Percentiles rank a stretch among this genome's conserved stretches.
phyloP scores from a whole-genome alignment of 352 stramenopile genomes.

The Pythium monospermum region DNA sequence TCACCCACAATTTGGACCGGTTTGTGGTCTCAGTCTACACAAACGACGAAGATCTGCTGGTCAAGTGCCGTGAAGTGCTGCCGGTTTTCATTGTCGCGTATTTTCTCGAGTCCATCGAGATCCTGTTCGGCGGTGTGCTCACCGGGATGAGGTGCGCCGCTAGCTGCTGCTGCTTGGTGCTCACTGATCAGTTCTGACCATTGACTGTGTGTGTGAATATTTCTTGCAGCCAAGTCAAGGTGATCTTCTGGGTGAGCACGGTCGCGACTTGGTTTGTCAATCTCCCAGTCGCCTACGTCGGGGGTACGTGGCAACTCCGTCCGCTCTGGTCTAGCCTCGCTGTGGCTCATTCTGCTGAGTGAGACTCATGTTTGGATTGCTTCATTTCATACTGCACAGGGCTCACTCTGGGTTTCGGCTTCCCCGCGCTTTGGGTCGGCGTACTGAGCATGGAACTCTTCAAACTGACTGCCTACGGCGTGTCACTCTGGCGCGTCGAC shows the following conservation, averaged over 20 bases:
- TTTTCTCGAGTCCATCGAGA: slow-evolving; percentile 58
- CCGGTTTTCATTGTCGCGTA: slow-evolving; percentile 58
- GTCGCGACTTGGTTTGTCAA: slow-evolving; percentile 66
- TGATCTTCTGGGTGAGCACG: slow-evolving; percentile 58
- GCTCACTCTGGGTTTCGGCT: slow-evolving; percentile 47
- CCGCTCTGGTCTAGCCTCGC: no score
- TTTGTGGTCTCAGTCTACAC: slow-evolving; percentile 59
- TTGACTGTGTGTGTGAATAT: background rate
- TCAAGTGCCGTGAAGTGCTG: slow-evolving; percentile 43
- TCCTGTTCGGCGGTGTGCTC: slow-evolving; percentile 47
- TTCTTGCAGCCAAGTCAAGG: slow-evolving; percentile 39
- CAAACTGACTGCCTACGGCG: slow-evolving; percentile 47
- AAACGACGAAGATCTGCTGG: slow-evolving; percentile 41
- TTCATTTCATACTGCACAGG: slow-evolving; percentile 7
- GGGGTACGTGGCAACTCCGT: slow-evolving; percentile 17
- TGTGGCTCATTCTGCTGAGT: no score
- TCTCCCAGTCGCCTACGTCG: slow-evolving; percentile 52
- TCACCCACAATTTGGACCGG: slow-evolving; percentile 40
- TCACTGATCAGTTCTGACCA: background rate
- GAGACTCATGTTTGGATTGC: background rate
- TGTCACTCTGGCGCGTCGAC: slow-evolving; percentile 35
- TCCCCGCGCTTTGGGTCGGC: slow-evolving; percentile 56
- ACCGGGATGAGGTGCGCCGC: slow-evolving; percentile 57
- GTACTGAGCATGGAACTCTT: slow-evolving; percentile 64
- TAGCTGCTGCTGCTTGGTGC: slow-evolving; percentile 1